phyloP scores from a whole-genome alignment of 2,329 filamentous ascomycete species.

The Cladophialophora immunda region DNA sequence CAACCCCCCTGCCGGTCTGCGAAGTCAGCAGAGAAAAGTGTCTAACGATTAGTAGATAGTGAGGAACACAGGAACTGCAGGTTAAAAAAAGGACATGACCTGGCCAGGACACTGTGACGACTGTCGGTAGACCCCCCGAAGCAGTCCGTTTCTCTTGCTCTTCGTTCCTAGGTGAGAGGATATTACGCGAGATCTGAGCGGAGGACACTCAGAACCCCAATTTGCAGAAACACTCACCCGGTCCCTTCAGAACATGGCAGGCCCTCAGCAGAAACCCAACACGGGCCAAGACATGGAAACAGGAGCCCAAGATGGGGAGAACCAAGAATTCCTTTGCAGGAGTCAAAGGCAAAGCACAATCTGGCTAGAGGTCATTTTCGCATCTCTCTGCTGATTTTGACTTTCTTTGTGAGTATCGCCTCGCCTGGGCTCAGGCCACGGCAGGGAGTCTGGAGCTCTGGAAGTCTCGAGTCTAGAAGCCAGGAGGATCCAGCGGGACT shows the following conservation, averaged over 20 bases:
- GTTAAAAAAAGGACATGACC: slow-evolving; percentile 2
- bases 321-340: not conserved
- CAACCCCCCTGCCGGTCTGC: not conserved
- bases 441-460: slow-evolving; percentile 1
- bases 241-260: not conserved
- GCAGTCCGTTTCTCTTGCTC: not conserved
- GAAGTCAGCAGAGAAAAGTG: not conserved
- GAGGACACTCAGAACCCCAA: not conserved
- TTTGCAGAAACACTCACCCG: not conserved
- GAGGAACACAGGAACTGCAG: not conserved
- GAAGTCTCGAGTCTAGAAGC: not conserved
- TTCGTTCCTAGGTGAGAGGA: not conserved
- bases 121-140: not conserved
- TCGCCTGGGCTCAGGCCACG: not conserved
- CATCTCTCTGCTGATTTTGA: not conserved
- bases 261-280: not conserved
- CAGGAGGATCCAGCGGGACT: slow-evolving; percentile 10
- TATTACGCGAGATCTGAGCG: not conserved
- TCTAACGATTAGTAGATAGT: not conserved
- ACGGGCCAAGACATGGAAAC: not conserved
- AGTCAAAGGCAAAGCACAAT: not conserved
- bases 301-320: not conserved
- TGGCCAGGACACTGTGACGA: not conserved
- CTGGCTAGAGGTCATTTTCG: not conserved
- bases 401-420: not conserved